Conservation (phyloP, 257 asterid genomes). For the Oldenlandia corymbosa region DNA sequence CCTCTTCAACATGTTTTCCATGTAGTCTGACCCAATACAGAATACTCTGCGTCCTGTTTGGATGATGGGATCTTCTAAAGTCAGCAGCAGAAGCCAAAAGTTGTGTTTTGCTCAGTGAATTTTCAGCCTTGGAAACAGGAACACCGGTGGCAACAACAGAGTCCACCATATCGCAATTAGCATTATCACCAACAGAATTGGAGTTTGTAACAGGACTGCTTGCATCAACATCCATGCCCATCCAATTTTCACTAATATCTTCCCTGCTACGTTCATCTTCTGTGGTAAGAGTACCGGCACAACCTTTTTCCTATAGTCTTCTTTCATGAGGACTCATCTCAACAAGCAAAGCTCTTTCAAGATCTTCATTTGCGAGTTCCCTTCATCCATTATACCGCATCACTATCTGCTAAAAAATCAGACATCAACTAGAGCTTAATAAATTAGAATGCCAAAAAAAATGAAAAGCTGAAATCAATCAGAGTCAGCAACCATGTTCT, state of each 20-base stretch:
- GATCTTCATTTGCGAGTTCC: slow-evolving; percentile 72
- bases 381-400: slow-evolving; percentile 79
- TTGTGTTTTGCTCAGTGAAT: slow-evolving; percentile 19
- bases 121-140: slow-evolving; percentile 17
- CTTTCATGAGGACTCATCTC: slow-evolving; percentile 92
- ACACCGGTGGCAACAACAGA: slow-evolving; percentile 7
- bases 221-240: slow-evolving; percentile 18
- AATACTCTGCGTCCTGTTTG: slow-evolving; percentile 49
- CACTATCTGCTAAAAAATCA: slow-evolving; percentile 47
- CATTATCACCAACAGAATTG: slow-evolving; percentile 17
- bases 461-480: no score
- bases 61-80: slow-evolving; percentile 27
- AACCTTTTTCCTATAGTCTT: slow-evolving; percentile 53
- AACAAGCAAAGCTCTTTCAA: slow-evolving; percentile 69
- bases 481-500: no score
- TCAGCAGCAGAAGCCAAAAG: slow-evolving; percentile 8
- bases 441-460: no score
- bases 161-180: slow-evolving; percentile 16
- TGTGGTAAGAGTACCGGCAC: slow-evolving; percentile 14
- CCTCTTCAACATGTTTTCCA: slow-evolving; percentile 76
- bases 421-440: not conserved
- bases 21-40: slow-evolving; percentile 93
- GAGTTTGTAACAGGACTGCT: slow-evolving; percentile 15
- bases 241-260: slow-evolving; percentile 20
- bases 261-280: slow-evolving; percentile 30